Evolutionary conservation across 768 basidiomycete genomes (phyloP).

Genomic region (Lactarius pseudohatsudake): DNA sequence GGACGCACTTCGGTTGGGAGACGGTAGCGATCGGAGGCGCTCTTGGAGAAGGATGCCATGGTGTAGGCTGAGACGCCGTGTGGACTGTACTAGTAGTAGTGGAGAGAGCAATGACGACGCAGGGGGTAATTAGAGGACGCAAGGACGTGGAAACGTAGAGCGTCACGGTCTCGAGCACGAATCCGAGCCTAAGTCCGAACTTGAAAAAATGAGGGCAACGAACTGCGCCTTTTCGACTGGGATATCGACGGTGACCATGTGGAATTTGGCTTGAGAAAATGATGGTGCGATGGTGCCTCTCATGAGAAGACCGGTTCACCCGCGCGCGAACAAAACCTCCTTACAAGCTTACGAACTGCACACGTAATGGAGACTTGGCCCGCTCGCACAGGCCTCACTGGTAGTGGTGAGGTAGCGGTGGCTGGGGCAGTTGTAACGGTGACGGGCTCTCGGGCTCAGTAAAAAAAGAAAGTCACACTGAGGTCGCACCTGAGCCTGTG

Average conservation of each 20-base stretch:
- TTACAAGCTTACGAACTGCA: too few relatives aligned
- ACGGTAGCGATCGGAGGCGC: constrained; percentile 41
- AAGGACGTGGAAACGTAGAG: background rate
- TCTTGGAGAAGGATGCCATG: constrained; percentile 13
- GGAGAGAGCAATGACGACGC: constrained; percentile 17
- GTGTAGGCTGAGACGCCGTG: background rate
- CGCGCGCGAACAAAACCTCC: too few relatives aligned
- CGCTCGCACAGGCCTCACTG: too few relatives aligned
- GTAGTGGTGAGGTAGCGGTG: too few relatives aligned
- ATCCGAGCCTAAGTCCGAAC: background rate
- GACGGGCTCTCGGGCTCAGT: too few relatives aligned
- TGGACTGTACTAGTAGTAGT: background rate
- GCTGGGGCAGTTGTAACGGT: too few relatives aligned
- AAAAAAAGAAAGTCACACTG: too few relatives aligned
- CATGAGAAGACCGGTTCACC: too few relatives aligned
- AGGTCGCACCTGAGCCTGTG: too few relatives aligned
- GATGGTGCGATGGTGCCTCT: background rate
- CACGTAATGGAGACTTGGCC: too few relatives aligned
- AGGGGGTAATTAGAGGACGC: background rate
- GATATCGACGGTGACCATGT: constrained; percentile 19
- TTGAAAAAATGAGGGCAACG: constrained; percentile 1
- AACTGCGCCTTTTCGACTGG: background rate
- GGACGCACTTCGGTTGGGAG: constrained; percentile 68
- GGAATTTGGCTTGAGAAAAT: constrained; percentile 6
- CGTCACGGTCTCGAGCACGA: background rate